These are phyloP conservation scores for Yamadazyma blattariae DNA, from an alignment of 1,139 yeast species.

Conservation along the genomic window DNA sequence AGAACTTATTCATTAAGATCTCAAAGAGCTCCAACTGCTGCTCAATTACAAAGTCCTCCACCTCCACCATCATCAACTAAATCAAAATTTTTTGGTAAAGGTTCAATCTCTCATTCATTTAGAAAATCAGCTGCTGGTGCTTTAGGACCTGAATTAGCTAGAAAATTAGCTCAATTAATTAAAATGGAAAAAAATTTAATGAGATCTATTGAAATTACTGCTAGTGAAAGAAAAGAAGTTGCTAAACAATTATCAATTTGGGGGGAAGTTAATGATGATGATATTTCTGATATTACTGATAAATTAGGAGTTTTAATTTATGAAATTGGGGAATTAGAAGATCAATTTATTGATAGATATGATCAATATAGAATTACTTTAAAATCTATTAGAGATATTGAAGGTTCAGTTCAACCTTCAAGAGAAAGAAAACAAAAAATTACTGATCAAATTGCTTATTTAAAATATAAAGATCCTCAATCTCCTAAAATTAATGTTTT, in stretches of 20 bases:
- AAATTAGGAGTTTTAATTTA: slow-evolving; percentile 79
- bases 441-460: slow-evolving; percentile 78
- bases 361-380: slow-evolving; percentile 83
- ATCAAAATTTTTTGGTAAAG: slow-evolving; percentile 70
- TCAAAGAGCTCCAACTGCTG: slow-evolving; percentile 77
- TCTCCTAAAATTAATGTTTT: slow-evolving; percentile 77
- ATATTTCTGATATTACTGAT: slow-evolving; percentile 81
- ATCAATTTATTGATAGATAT: slow-evolving; percentile 81
- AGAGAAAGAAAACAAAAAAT: slow-evolving; percentile 84
- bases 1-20: slow-evolving; percentile 82
- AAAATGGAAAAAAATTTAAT: slow-evolving; percentile 81
- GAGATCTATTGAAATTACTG: slow-evolving; percentile 76
- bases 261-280: slow-evolving; percentile 87
- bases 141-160: slow-evolving; percentile 74
- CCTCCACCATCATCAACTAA: slow-evolving; percentile 74
- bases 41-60: slow-evolving; percentile 77
- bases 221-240: slow-evolving; percentile 76
- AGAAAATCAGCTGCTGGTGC: slow-evolving; percentile 73
- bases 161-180: slow-evolving; percentile 72
- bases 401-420: slow-evolving; percentile 83
- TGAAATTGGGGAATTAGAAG: slow-evolving; percentile 85
- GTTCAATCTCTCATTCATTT: slow-evolving; percentile 62
- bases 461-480: slow-evolving; percentile 82
- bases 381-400: slow-evolving; percentile 79
- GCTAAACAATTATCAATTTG: slow-evolving; percentile 80